These are phyloP conservation scores for Macrocystidia cucumis DNA, from an alignment of 1,284 basidiomycete species.

Conservation along the genomic window DNA sequence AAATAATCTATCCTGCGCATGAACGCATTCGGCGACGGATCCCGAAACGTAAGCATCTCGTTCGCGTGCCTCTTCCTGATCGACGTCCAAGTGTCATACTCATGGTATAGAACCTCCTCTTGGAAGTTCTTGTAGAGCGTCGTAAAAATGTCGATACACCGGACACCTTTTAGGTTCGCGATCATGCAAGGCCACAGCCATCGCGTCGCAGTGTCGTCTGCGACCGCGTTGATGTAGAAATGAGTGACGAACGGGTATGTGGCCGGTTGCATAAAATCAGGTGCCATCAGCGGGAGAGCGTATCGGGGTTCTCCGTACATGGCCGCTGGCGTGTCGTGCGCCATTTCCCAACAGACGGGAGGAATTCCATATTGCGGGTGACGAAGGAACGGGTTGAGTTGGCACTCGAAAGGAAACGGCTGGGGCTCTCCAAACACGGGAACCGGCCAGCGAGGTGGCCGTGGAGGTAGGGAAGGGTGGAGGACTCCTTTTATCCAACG, in stretches of 20 bases:
- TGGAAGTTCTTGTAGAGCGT: constrained; percentile 39
- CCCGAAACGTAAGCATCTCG: too few species aligned
- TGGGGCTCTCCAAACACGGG: constrained; percentile 22
- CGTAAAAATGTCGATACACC: constrained; percentile 40
- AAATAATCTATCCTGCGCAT: constrained; percentile 45
- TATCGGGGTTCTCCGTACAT: constrained; percentile 20
- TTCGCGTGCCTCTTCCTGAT: constrained; percentile 23
- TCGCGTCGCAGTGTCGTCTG: constrained; percentile 33
- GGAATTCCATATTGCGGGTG: constrained; percentile 35
- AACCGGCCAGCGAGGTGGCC: constrained; percentile 35
- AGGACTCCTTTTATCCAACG: constrained; percentile 38
- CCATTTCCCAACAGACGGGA: constrained; percentile 41
- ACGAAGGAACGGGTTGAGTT: constrained; percentile 46
- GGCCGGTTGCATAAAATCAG: constrained; percentile 46
- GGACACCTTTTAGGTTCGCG: constrained; percentile 36
- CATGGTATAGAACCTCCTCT: constrained; percentile 28
- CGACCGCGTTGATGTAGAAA: constrained; percentile 43
- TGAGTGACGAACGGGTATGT: constrained; percentile 48
- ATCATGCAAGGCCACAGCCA: constrained; percentile 51
- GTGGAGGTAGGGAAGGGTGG: constrained; percentile 41
- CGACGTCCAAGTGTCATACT: constrained; percentile 30
- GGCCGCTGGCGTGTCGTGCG: constrained; percentile 14
- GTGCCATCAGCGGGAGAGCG: constrained; percentile 21
- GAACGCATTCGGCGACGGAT: too few species aligned
- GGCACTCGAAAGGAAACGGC: constrained; percentile 36